phyloP scores from a whole-genome alignment of 805 yeast species.

The Ogataea methylovora region DNA sequence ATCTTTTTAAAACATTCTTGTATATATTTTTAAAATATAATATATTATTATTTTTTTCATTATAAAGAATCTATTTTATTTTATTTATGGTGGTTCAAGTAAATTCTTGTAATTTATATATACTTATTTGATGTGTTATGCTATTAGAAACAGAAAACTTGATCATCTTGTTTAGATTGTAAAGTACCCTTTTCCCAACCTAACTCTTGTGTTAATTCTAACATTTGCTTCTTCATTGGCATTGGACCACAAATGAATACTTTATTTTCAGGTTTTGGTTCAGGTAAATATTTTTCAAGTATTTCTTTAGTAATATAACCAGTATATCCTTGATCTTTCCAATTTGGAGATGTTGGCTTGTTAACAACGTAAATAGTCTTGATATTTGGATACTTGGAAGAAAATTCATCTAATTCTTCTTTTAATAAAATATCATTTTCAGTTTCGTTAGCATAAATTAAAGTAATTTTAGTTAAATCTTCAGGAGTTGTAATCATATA shows the following conservation, averaged over 20 bases:
- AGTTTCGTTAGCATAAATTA: slow-evolving; percentile 69
- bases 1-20: too few relatives aligned
- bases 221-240: slow-evolving; percentile 50
- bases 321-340: slow-evolving; percentile 52
- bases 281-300: slow-evolving; percentile 46
- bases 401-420: slow-evolving; percentile 65
- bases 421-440: slow-evolving; percentile 69
- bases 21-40: too few relatives aligned
- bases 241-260: slow-evolving; percentile 72
- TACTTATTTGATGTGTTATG: too few relatives aligned
- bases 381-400: slow-evolving; percentile 55
- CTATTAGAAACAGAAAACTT: slow-evolving; percentile 27
- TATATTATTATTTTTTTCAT: too few relatives aligned
- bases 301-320: slow-evolving; percentile 59
- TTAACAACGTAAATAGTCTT: slow-evolving; percentile 52
- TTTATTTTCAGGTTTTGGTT: slow-evolving; percentile 38
- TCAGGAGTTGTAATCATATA: slow-evolving; percentile 62
- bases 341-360: slow-evolving; percentile 34
- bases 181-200: slow-evolving; percentile 46
- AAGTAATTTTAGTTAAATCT: slow-evolving; percentile 51
- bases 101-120: too few relatives aligned
- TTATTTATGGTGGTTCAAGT: too few relatives aligned
- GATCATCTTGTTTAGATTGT: slow-evolving; percentile 25
- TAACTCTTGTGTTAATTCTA: slow-evolving; percentile 43
- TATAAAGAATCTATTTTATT: too few relatives aligned